Conservation (phyloP, 2,329 filamentous ascomycete species). For the Pyrenophora seminiperda region DNA sequence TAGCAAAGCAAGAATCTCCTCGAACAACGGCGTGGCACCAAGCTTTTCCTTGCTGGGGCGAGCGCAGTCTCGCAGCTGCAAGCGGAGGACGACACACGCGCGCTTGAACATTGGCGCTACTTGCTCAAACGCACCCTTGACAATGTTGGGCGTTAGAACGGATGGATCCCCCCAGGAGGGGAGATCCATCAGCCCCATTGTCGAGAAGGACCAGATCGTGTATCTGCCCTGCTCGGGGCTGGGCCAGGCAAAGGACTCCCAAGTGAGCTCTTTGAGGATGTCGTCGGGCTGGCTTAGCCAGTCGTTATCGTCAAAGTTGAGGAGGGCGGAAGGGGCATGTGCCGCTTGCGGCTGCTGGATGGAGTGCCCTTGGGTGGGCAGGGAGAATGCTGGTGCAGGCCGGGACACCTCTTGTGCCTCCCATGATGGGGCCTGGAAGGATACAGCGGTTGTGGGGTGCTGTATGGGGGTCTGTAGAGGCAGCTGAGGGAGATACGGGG, state of each 20-base stretch:
- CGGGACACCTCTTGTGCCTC: not conserved
- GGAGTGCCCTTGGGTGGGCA: not conserved
- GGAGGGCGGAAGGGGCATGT: not conserved
- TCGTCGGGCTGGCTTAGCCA: not conserved
- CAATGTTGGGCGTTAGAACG: not conserved
- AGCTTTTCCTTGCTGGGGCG: not conserved
- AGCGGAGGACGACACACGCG: not conserved
- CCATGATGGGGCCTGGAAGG: not conserved
- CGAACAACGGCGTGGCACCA: not conserved
- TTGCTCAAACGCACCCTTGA: constrained; percentile 1
- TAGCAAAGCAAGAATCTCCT: not conserved
- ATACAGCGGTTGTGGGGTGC: not conserved
- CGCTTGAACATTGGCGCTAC: not conserved
- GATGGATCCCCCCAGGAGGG: not conserved
- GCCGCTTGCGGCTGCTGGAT: not conserved
- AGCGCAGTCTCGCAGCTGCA: not conserved
- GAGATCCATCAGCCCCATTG: not conserved
- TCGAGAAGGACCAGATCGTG: constrained; percentile 1
- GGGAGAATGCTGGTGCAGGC: not conserved
- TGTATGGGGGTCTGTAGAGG: not conserved
- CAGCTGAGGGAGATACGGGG: not conserved
- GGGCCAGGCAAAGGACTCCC: constrained; percentile 6
- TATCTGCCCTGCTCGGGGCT: not conserved
- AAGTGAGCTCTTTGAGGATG: not conserved
- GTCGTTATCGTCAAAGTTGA: constrained; percentile 1